phyloP scores from a whole-genome alignment of 805 yeast genomes.

The Cyberlindnera samutprakarnensis region DNA sequence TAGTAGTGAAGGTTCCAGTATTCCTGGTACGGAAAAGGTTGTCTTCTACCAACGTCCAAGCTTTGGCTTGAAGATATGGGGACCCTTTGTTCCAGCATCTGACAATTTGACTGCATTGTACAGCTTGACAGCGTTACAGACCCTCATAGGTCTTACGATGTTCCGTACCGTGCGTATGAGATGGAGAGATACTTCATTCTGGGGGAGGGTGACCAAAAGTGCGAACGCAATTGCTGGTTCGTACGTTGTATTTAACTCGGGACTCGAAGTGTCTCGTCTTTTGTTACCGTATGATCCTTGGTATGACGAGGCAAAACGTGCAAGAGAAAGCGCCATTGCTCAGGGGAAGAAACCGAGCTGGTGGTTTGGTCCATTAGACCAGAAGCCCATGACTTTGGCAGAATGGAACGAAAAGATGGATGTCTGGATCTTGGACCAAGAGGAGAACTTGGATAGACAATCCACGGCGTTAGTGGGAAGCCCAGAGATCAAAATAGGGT shows the following conservation, averaged over 20 bases:
- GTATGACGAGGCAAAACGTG: conserved; percentile 56
- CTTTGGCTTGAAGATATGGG: conserved; percentile 55
- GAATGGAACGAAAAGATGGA: conserved; percentile 27
- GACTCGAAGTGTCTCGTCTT: conserved; percentile 49
- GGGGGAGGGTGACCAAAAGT: conserved; percentile 24
- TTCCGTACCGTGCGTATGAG: conserved; percentile 17
- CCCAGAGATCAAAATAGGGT: conserved; percentile 13
- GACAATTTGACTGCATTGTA: conserved; percentile 52
- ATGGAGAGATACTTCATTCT: conserved; percentile 20
- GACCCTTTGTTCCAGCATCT: conserved; percentile 68
- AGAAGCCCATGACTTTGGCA: conserved; percentile 40
- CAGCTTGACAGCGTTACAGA: conserved; percentile 44
- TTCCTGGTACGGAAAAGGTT: conserved; percentile 3
- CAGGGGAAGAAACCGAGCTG: conserved; percentile 41
- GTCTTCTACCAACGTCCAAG: conserved; percentile 39
- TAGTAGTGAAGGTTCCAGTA: not conserved
- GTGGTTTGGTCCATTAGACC: conserved; percentile 65
- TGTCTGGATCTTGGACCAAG: conserved; percentile 18
- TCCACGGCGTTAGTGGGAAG: conserved; percentile 7
- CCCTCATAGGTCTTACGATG: conserved; percentile 37
- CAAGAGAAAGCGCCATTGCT: conserved; percentile 36
- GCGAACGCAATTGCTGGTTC: conserved; percentile 35
- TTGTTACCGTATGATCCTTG: conserved; percentile 55
- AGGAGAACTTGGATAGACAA: conserved; percentile 7
- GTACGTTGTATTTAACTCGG: conserved; percentile 42